These are phyloP conservation scores for Glycyrrhiza uralensis DNA, from an alignment of 306 rosid species.

Conservation along the genomic window DNA sequence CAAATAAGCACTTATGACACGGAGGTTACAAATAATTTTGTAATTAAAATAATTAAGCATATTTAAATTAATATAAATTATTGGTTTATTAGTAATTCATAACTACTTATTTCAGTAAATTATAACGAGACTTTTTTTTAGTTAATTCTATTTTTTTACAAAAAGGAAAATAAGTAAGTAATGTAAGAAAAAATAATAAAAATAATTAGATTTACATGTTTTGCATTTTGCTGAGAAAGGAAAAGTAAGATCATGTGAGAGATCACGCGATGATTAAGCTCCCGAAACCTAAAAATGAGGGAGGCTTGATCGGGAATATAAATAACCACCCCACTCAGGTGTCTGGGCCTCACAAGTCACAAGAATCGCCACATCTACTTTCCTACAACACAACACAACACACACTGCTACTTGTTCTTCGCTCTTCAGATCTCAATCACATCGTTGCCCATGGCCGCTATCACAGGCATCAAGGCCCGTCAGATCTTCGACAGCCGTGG, in stretches of 20 bases:
- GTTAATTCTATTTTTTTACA: not conserved
- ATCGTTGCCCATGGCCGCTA: slow-evolving; percentile 54
- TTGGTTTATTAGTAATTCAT: no score
- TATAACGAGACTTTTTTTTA: not conserved
- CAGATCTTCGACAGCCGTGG: slow-evolving; percentile 99
- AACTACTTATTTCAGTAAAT: no score
- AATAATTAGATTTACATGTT: not conserved
- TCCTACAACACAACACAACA: not conserved
- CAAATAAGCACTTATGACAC: no score
- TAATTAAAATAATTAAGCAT: no score
- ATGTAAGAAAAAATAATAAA: not conserved
- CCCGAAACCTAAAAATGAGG: slow-evolving; percentile 13
- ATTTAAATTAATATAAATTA: no score
- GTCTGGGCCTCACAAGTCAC: not conserved
- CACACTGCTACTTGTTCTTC: not conserved
- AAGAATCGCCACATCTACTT: not conserved
- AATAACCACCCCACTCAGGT: not conserved
- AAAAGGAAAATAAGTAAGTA: not conserved
- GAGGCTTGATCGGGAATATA: not conserved
- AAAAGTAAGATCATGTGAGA: not conserved
- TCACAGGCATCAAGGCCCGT: slow-evolving; percentile 63
- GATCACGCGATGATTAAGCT: not conserved
- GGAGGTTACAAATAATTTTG: no score
- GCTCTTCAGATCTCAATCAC: slow-evolving; percentile 17
- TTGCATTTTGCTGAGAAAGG: not conserved